These are phyloP conservation scores for Selaginella tamariscina DNA, from an alignment of 75 land plant genomes.

Conservation along the genomic window DNA sequence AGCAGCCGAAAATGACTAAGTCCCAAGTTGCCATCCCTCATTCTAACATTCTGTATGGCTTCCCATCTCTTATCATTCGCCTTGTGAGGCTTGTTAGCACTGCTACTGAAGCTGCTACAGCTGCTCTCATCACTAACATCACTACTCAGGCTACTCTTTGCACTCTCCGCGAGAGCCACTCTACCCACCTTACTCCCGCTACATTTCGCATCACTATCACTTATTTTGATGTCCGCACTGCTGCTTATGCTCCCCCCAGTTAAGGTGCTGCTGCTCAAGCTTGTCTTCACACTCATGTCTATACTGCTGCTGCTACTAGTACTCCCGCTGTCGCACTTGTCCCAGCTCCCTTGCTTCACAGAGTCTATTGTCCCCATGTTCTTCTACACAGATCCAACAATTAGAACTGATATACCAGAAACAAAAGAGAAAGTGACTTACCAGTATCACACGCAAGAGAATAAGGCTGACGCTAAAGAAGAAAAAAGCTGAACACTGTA, in stretches of 20 bases:
- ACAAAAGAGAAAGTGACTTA: not conserved
- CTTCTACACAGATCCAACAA: not conserved
- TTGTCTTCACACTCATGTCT: not conserved
- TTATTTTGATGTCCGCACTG: slow-evolving; percentile 42
- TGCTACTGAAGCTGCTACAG: slow-evolving; percentile 34
- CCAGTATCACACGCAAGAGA: not conserved
- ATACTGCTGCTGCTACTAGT: not conserved
- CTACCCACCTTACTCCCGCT: slow-evolving; percentile 34
- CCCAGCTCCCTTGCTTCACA: not conserved
- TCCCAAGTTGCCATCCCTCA: slow-evolving; percentile 43
- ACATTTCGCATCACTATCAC: slow-evolving; percentile 46
- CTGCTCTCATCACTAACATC: slow-evolving; percentile 56
- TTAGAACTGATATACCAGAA: not conserved
- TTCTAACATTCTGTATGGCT: slow-evolving; percentile 41
- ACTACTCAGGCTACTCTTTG: slow-evolving; percentile 67
- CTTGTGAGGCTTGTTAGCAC: slow-evolving; percentile 38
- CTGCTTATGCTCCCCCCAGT: slow-evolving; percentile 4
- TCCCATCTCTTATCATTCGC: slow-evolving; percentile 54
- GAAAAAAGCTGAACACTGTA: no score
- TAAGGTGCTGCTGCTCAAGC: not conserved
- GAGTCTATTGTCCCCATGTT: not conserved
- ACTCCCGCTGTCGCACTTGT: not conserved
- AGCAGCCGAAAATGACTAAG: slow-evolving; percentile 59
- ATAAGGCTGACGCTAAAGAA: not conserved
- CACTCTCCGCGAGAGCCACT: slow-evolving; percentile 29